Conservation (phyloP, 2,329 filamentous ascomycete species). For the Calonectria naviculata region DNA sequence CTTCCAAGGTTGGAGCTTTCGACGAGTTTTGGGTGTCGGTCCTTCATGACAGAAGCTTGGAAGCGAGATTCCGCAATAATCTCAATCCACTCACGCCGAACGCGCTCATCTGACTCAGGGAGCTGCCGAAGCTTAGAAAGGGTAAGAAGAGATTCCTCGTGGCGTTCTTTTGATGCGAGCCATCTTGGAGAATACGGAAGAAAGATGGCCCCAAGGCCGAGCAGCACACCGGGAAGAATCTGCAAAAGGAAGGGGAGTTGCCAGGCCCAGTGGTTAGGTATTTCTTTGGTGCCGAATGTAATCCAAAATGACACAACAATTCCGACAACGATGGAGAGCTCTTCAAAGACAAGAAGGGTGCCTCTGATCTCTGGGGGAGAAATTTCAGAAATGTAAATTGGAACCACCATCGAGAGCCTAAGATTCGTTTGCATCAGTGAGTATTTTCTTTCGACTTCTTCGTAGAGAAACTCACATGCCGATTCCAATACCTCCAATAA, state of each 20-base stretch:
- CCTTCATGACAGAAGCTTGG: background rate
- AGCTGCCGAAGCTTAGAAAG: slow-evolving; percentile 29
- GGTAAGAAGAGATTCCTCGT: slow-evolving; percentile 8
- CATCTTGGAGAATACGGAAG: slow-evolving; percentile 1
- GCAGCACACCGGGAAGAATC: background rate
- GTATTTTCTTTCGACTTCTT: background rate
- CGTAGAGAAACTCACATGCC: background rate
- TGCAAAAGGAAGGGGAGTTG: background rate
- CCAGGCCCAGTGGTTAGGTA: background rate
- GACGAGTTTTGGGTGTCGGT: background rate
- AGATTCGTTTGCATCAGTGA: background rate
- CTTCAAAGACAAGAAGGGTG: background rate
- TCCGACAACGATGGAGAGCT: background rate
- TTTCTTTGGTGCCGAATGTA: background rate
- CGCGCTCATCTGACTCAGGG: slow-evolving; percentile 28
- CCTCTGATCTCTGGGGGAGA: background rate
- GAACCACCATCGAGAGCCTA: background rate
- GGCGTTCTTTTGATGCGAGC: slow-evolving; percentile 10
- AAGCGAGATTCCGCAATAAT: slow-evolving; percentile 15
- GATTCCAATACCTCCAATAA: background rate
- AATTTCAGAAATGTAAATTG: background rate
- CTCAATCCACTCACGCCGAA: slow-evolving; percentile 30
- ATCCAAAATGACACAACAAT: background rate
- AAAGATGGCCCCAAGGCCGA: background rate
- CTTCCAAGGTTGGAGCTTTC: background rate